A percentile compares a stretch with the other conserved stretches of the same genome.
phyloP scores from a whole-genome alignment of 805 yeast genomes.

The Vanderwaltozyma yarrowii region DNA sequence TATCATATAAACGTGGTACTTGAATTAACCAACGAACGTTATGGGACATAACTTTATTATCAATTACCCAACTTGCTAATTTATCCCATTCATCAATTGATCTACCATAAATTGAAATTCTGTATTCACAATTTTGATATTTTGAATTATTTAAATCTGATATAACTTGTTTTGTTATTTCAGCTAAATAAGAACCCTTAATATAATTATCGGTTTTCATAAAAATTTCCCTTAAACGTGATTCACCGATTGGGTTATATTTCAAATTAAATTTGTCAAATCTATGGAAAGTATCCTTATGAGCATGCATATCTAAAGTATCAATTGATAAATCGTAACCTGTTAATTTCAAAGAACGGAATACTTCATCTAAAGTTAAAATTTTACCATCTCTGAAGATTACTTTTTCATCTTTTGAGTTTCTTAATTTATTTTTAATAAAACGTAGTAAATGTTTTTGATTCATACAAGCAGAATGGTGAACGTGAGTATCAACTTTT shows the following conservation, averaged over 20 bases:
- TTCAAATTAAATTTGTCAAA: slow-evolving; percentile 95
- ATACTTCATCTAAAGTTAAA: slow-evolving; percentile 79
- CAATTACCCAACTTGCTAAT: slow-evolving; percentile 89
- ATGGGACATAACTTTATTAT: slow-evolving; percentile 81
- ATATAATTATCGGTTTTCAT: slow-evolving; percentile 91
- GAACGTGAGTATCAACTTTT: slow-evolving; percentile 74
- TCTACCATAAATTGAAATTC: slow-evolving; percentile 92
- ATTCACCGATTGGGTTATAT: slow-evolving; percentile 97
- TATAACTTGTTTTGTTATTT: slow-evolving; percentile 85
- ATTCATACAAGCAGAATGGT: slow-evolving; percentile 98
- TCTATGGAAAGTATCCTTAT: slow-evolving; percentile 94
- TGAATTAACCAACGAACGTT: slow-evolving; percentile 97
- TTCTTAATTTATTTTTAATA: slow-evolving; percentile 88
- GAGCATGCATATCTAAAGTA: slow-evolving; percentile 99
- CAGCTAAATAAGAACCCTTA: slow-evolving; percentile 82
- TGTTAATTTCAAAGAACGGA: slow-evolving; percentile 78
- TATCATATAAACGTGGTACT: slow-evolving; percentile 85
- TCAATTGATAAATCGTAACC: slow-evolving; percentile 95
- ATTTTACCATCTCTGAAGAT: slow-evolving; percentile 88
- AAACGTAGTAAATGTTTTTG: slow-evolving; percentile 92
- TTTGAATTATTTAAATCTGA: slow-evolving; percentile 91
- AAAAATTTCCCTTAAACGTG: slow-evolving; percentile 91
- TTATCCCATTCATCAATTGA: slow-evolving; percentile 89
- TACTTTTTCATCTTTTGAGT: slow-evolving; percentile 77
- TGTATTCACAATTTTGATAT: slow-evolving; percentile 94